These are phyloP conservation scores for Mycena rebaudengoi DNA, from an alignment of 768 basidiomycete species.

Conservation along the genomic window DNA sequence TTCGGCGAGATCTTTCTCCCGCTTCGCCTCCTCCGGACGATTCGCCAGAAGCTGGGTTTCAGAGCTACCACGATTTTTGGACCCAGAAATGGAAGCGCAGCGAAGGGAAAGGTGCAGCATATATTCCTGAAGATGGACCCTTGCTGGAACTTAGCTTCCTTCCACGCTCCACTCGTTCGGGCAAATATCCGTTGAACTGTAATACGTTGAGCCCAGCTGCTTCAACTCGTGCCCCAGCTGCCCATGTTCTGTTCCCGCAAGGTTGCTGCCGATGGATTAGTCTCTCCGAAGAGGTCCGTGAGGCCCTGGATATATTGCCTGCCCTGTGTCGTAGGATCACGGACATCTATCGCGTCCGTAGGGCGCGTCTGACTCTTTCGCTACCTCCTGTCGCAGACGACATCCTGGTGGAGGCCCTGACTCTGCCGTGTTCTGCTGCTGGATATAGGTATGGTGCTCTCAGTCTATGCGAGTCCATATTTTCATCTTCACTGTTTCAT, in stretches of 20 bases:
- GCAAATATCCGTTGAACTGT: constrained; percentile 44
- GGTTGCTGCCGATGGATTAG: constrained; percentile 62
- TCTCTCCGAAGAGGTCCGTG: constrained; percentile 59
- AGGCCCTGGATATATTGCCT: constrained; percentile 68
- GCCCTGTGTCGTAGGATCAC: constrained; percentile 72
- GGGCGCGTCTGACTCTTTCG: constrained; percentile 60
- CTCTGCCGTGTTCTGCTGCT: constrained; percentile 69
- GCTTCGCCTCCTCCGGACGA: constrained; percentile 62
- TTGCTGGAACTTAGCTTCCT: constrained; percentile 64
- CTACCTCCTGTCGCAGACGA: constrained; percentile 68
- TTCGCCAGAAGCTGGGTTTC: constrained; percentile 53
- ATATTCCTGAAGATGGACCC: constrained; percentile 64
- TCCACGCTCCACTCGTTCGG: constrained; percentile 47
- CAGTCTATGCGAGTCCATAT: neutral
- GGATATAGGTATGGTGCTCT: constrained; percentile 55
- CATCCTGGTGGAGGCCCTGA: constrained; percentile 76
- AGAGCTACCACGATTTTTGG: constrained; percentile 71
- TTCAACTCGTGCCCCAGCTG: constrained; percentile 29
- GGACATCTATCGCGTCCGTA: constrained; percentile 66
- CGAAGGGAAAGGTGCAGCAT: constrained; percentile 40
- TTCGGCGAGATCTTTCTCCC: constrained; percentile 74
- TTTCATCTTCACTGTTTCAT: neutral
- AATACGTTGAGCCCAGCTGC: constrained; percentile 1
- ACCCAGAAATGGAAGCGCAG: constrained; percentile 60
- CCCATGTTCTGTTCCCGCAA: constrained; percentile 46